Base-by-base conservation (phyloP, 768 basidiomycete species). In the Hemileccinum impolitum region DNA sequence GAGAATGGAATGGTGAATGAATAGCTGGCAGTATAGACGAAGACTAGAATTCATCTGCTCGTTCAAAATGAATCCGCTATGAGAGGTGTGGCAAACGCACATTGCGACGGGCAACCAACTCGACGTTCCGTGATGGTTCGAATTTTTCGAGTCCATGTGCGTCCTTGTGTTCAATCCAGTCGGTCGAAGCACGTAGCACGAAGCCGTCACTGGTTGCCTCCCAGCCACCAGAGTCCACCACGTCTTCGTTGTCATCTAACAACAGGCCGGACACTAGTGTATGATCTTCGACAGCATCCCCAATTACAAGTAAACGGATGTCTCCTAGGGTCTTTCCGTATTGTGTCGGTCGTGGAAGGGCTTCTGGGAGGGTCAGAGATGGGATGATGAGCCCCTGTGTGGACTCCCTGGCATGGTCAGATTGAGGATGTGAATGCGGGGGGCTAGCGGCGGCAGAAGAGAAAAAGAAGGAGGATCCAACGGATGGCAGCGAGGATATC, bases 391-490 rank as follows among this genome's bases (percentile, higher is more conserved):
- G 75, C 51, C 79, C 80, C 56, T 76, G 74, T 54, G 75, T 72
- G 11, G 63, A 65, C 23, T 74, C 71, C 45, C 61, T 64, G 52
- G 55, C 56, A 53, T 67, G 67, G 47, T 76, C 74, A 3, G 70
- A 69, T 17, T 72, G 74, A 18, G 72, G 64, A 28, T 75, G 75
- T 0, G 72, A 68, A 41, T 79, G 82, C 0, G 78, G 80, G 3
- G 81, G 85, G 53, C 83, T 85, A 1, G 79, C 80, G 12, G 83
- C 83, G 0, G 78, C 82, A 10, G 85, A 87, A 28, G 84, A 86
- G 70, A 86, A 87, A 70, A 88, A 85, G 74, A 87, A 87, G 1
- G 84, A 85, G 2, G 84, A 86, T 15, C 81, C 78, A 12, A 86
- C 80, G 1, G 84, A 86, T 1, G 86, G 86, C 3, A 87, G 71